Base-by-base conservation (phyloP, 331 rosid species). In the Erythrophleum ivorense region DNA sequence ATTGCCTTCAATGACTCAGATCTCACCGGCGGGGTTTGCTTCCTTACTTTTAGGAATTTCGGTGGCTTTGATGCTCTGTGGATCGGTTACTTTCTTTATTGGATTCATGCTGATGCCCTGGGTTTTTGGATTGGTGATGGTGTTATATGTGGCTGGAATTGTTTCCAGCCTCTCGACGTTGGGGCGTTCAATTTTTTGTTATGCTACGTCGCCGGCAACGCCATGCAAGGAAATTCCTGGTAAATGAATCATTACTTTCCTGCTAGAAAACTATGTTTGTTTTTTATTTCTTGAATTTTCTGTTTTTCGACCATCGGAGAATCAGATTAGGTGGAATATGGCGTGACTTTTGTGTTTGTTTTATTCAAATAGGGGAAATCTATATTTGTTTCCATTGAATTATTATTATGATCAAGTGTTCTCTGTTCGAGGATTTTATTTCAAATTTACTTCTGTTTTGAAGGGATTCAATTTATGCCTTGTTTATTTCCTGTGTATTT, bases 31-130 rank as follows among this genome's bases (percentile, higher is more conserved):
- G 38, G 98, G 99, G 0, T 90, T 95, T 49, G 99, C 97, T 8
- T 89, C 90, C 34, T 64, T 95, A 77, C 83, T 93, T 31, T 79
- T 95, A 0, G 99, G 98, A 79, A 86, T 95, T 10, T 90, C 99
- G 12, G 33, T 95, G 80, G 86, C 98, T 57, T 66, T 95, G 86
- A 95, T 95, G 97, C 93, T 95, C 0, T 93, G 98, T 69, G 99
- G 99, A 58, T 89, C 97, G 18, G 92, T 95, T n/a, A 91, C 99
- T 49, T 95, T 95, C 88, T 91, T 95, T 50, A 87, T 95, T n/a
- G 98, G 98, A 2, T 95, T 95, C 85, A 36, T 95, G 18, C 82
- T 95, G 86, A 95, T 95, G 98, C 97, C 98, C 6, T 95, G 98
- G 98, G 90, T 93, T 85, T 83, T 93, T 0, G 94, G 94, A 18